These are phyloP conservation scores for Exophiala aquamarina DNA, from an alignment of 2,329 filamentous ascomycete genomes.

Conservation along the genomic window DNA sequence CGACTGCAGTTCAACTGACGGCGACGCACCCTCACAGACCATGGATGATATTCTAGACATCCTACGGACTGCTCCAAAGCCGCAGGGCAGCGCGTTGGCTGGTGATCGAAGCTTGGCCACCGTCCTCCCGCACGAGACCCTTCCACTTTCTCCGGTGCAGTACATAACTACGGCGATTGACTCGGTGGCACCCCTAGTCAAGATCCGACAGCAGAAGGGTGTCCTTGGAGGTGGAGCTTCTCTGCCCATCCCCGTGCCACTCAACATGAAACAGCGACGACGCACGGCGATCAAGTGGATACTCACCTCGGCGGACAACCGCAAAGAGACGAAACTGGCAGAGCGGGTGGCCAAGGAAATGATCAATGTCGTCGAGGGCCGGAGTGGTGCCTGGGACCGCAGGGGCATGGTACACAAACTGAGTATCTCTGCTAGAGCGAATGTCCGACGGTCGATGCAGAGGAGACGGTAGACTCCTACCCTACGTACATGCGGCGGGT, in stretches of 20 bases:
- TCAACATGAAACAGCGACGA: constrained; percentile 72
- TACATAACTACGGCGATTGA: constrained; percentile 92
- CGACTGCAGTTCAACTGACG: no score
- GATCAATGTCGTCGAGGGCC: constrained; percentile 82
- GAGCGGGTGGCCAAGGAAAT: constrained; percentile 82
- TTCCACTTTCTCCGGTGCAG: constrained; percentile 83
- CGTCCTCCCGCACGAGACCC: constrained; percentile 72
- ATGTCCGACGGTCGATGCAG: no score
- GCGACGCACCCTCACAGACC: constrained; percentile 57
- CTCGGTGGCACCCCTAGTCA: constrained; percentile 84
- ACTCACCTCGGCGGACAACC: constrained; percentile 76
- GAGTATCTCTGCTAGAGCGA: constrained; percentile 74
- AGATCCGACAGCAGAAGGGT: constrained; percentile 72
- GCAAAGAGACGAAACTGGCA: constrained; percentile 71
- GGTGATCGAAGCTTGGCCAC: constrained; percentile 50
- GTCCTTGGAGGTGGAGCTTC: constrained; percentile 82
- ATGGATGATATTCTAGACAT: constrained; percentile 79
- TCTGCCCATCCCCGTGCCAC: constrained; percentile 77
- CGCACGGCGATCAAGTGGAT: constrained; percentile 86
- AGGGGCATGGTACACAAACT: constrained; percentile 75
- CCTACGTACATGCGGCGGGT: no score
- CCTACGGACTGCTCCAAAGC: constrained; percentile 80
- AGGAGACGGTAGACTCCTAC: no score
- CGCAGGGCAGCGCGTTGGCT: constrained; percentile 58
- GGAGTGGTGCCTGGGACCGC: constrained; percentile 80